Evolutionary conservation across 1,139 yeast genomes (phyloP).

Genomic region (Saccharomyces hybrid): DNA sequence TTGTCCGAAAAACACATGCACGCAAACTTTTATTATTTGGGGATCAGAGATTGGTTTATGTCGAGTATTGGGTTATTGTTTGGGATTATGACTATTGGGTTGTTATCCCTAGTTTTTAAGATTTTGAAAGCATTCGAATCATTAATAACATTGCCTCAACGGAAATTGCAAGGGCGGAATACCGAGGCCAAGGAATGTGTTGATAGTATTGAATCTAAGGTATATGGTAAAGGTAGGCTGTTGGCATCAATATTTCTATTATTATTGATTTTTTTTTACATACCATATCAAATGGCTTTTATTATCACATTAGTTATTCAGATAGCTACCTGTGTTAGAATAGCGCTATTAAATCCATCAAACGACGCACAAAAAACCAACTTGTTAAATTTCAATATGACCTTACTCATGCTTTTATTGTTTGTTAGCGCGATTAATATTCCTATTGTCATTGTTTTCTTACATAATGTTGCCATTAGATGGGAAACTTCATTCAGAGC

Average conservation of each 20-base stretch:
- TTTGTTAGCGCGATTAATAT: constrained; percentile 64
- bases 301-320: constrained; percentile 52
- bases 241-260: constrained; percentile 36
- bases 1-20: constrained; percentile 23
- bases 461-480: constrained; percentile 58
- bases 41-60: constrained; percentile 51
- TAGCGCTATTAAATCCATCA: constrained; percentile 5
- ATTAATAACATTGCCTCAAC: not conserved
- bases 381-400: constrained; percentile 44
- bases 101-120: constrained; percentile 32
- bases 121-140: constrained; percentile 12
- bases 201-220: not conserved
- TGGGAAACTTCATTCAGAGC: constrained; percentile 75
- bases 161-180: not conserved
- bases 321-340: constrained; percentile 38
- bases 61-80: constrained; percentile 56
- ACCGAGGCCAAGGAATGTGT: not conserved
- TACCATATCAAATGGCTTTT: constrained; percentile 77
- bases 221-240: constrained; percentile 27
- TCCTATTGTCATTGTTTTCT: constrained; percentile 61
- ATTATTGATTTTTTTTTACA: constrained; percentile 45
- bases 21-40: constrained; percentile 48
- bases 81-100: constrained; percentile 44
- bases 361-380: constrained; percentile 11
- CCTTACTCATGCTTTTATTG: constrained; percentile 50